Evolutionary conservation across 2,329 filamentous ascomycete species (phyloP).

Genomic region (Aureobasidium sp.): DNA sequence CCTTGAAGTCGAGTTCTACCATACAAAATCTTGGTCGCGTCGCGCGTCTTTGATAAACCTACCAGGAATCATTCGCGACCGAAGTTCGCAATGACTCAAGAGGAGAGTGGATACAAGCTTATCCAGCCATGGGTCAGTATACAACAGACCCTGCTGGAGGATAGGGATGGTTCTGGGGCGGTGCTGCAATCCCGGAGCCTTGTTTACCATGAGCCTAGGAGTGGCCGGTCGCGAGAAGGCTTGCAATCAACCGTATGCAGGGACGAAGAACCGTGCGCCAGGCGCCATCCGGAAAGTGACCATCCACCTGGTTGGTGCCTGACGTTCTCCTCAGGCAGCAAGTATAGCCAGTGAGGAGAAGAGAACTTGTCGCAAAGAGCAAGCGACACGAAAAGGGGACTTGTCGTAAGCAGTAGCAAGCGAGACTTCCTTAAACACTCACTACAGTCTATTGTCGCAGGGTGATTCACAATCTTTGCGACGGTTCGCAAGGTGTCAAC

Average conservation of each 20-base stretch:
- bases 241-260: not conserved
- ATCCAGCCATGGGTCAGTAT: conserved; percentile 3
- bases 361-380: not conserved
- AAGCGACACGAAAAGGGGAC: not conserved
- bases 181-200: not conserved
- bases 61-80: not conserved
- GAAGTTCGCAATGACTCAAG: not conserved
- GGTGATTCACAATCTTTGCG: conserved; percentile 5
- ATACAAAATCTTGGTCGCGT: conserved; percentile 2
- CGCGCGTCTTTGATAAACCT: not conserved
- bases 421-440: not conserved
- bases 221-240: not conserved
- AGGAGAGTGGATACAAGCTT: not conserved
- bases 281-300: not conserved
- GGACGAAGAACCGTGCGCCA: not conserved
- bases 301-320: not conserved
- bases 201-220: not conserved
- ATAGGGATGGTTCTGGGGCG: not conserved
- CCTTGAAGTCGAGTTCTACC: not conserved
- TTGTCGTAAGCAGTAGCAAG: not conserved
- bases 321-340: not conserved
- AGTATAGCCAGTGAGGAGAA: not conserved
- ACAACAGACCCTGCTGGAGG: not conserved
- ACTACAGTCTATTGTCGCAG: conserved; percentile 4
- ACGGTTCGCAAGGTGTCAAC: conserved; percentile 1